Percentiles rank a stretch among this genome's conserved stretches.
Conservation (phyloP, 2,329 filamentous ascomycete species). For the Fusarium sarcochroum region DNA sequence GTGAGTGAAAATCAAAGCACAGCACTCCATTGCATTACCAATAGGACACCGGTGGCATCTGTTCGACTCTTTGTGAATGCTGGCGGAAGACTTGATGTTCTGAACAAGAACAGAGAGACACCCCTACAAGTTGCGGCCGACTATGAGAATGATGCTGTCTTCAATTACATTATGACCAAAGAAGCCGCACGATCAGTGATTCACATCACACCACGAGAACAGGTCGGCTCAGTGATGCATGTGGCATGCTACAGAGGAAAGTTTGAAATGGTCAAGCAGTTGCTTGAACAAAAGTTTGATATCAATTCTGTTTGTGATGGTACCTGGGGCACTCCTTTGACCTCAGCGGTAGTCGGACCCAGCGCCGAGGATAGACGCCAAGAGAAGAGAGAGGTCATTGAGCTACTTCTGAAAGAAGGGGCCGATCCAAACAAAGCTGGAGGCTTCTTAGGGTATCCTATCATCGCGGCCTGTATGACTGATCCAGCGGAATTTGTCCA, state of each 20-base stretch:
- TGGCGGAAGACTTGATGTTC: slow-evolving; percentile 3
- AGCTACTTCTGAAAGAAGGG: neutral
- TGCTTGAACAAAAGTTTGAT: slow-evolving; percentile 7
- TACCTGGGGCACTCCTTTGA: slow-evolving; percentile 5
- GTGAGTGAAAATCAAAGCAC: slow-evolving; percentile 1
- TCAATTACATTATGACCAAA: slow-evolving; percentile 22
- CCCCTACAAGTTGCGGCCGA: neutral
- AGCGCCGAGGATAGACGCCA: too few species aligned
- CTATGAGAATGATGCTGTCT: neutral
- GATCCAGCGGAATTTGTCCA: neutral
- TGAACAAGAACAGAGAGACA: neutral
- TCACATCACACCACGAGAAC: neutral
- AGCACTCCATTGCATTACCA: slow-evolving; percentile 4
- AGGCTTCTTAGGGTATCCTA: slow-evolving; percentile 2
- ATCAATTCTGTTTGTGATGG: neutral
- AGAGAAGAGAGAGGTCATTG: neutral
- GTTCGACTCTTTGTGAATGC: slow-evolving; percentile 19
- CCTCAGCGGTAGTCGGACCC: too few species aligned
- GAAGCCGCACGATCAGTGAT: neutral
- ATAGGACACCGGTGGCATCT: neutral
- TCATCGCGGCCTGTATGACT: slow-evolving; percentile 3
- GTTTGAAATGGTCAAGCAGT: neutral
- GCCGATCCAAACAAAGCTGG: neutral
- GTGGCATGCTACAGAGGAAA: neutral
- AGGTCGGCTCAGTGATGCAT: slow-evolving; percentile 1